A percentile compares a stretch with the other conserved stretches of the same genome.
phyloP scores from a whole-genome alignment of 176 grass and related monocot species.

The Hyparrhenia diplandra region DNA sequence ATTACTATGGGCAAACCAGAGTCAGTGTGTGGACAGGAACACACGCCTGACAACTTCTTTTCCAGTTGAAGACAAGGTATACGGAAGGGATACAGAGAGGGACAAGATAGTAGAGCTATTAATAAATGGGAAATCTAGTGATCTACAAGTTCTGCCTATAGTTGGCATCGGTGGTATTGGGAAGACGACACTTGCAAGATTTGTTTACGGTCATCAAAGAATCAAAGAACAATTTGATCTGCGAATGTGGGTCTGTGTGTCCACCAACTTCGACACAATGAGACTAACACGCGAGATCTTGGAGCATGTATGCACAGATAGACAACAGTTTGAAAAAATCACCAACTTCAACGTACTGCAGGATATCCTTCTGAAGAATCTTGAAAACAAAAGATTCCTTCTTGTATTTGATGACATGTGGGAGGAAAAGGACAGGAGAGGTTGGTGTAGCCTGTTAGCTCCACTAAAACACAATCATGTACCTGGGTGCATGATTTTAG shows the following conservation, averaged over 20 bases:
- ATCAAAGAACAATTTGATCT: neutral
- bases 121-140: neutral
- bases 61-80: neutral
- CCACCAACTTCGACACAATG: neutral
- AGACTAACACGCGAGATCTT: neutral
- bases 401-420: neutral
- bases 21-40: neutral
- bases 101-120: neutral
- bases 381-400: neutral
- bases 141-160: neutral
- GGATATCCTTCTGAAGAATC: neutral
- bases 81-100: neutral
- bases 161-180: neutral
- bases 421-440: neutral
- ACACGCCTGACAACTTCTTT: neutral
- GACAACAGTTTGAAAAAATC: neutral
- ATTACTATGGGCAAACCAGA: neutral
- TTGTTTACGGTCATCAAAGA: neutral
- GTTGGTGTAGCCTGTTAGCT: neutral
- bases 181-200: neutral
- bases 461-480: neutral
- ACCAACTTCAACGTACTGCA: neutral
- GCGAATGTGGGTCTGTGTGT: constrained; percentile 3
- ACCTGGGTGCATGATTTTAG: constrained; percentile 15
- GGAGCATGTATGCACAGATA: neutral